phyloP scores from a whole-genome alignment of 495 filamentous ascomycete species.

The Hamigera avellanea region DNA sequence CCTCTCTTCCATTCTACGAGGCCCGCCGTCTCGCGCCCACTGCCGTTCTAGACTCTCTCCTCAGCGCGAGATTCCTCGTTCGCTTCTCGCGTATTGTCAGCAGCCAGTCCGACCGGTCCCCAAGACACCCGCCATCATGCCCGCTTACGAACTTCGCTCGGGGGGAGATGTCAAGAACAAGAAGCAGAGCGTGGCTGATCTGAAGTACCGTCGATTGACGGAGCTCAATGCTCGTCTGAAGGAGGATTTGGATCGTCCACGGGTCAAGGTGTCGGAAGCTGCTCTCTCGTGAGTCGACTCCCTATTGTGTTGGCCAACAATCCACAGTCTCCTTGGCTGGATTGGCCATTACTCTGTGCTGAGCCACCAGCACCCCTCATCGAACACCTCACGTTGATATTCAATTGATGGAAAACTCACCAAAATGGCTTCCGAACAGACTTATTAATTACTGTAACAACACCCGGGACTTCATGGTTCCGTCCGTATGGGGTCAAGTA shows the following conservation, averaged over 20 bases:
- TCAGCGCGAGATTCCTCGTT: background rate
- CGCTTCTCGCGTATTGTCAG: background rate
- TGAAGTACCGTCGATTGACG: constrained; percentile 89
- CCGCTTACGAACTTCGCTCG: constrained; percentile 44
- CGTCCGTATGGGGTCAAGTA: constrained; percentile 89
- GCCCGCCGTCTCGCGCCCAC: constrained; percentile 1
- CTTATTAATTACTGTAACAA: constrained; percentile 94
- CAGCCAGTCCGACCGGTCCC: constrained; percentile 1
- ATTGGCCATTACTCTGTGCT: too few relatives aligned
- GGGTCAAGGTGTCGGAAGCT: constrained; percentile 91
- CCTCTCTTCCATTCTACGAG: constrained; percentile 7
- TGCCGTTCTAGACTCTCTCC: background rate
- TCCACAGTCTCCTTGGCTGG: too few relatives aligned
- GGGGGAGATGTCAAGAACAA: constrained; percentile 75
- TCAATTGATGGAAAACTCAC: too few relatives aligned
- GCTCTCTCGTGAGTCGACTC: constrained; percentile 65
- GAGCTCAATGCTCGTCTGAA: constrained; percentile 90
- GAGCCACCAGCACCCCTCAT: too few relatives aligned
- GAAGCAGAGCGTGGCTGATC: constrained; percentile 97
- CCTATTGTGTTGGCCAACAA: constrained; percentile 2
- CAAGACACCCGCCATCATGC: constrained; percentile 22
- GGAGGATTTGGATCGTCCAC: constrained; percentile 88
- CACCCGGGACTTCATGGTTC: constrained; percentile 98
- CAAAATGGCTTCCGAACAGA: constrained; percentile 35
- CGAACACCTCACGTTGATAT: too few relatives aligned